Evolutionary conservation across 495 filamentous ascomycete species (phyloP), one percentile per base, ranked within the genome.

Genomic region (Aspergillus indologenus): DNA sequence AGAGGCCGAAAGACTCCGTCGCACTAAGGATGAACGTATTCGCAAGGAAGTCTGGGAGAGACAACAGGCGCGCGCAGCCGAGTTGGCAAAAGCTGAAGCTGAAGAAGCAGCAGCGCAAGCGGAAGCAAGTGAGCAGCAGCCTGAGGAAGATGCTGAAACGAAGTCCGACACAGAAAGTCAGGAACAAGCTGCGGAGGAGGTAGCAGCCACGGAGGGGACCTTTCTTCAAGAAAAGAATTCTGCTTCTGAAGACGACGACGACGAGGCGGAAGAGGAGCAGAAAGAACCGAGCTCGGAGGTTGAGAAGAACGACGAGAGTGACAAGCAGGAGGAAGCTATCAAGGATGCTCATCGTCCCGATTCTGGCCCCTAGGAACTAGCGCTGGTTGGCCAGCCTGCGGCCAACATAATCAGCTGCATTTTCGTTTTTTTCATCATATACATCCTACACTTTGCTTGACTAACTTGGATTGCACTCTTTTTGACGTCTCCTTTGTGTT

Each of bases 1-100:
- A 74, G 94, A 98, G 75, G 86, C 90, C 8, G 95, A 98, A 75
- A 78, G 95, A 45, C 80, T 91, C 46, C 79, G 95, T 57, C 88
- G 85, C 64, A 83, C 84, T 20, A 95, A 92, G 71, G 94, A 98
- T 65, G 95, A 98, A 57, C 82, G 85, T 68, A 90, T 90, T 50
- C 79, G 93, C 57, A 85, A 84, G 65, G 92, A 96, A 68, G 87
- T 92, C 11, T 96, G 88, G 87, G 90, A 92, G 62, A 74, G 83
- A 51, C 81, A 87, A 73, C 79, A 80, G 63, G 78, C 76, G 48
- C 71, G 77, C 51, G 73, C 75, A 51, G 77, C 75, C 2, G 77
- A 75, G 53, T 73, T 77, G 61, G 77, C 76, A 50, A 68, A 68
- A 21, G 64, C 57, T 5, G 60, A 57, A 2, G 60, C 66, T 1